Conservation (phyloP, 257 asterid species). For the Przewalskia tangutica region DNA sequence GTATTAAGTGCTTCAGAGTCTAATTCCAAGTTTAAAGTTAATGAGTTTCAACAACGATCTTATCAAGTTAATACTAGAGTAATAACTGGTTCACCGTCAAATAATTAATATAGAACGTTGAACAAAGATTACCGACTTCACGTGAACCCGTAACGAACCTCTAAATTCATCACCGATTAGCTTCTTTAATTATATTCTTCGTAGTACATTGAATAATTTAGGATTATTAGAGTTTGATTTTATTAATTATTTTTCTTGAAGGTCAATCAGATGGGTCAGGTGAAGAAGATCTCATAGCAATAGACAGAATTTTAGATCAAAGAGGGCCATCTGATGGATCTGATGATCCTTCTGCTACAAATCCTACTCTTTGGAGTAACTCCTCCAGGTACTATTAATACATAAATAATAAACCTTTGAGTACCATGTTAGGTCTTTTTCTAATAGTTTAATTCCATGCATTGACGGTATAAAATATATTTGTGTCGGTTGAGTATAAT, state of each 20-base stretch:
- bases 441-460: not conserved
- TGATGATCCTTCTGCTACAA: not conserved
- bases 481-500: not conserved
- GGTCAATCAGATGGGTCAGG: constrained; percentile 69
- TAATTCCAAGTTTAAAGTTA: no score
- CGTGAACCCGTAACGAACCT: no score
- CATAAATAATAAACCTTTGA: not conserved
- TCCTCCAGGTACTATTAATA: constrained; percentile 1
- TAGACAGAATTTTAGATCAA: not conserved
- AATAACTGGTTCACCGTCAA: no score
- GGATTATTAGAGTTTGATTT: no score
- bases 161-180: no score
- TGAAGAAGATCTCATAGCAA: constrained; percentile 32
- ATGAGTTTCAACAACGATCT: no score
- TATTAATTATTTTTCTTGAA: not conserved
- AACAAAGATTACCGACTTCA: no score
- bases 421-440: not conserved
- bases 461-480: not conserved
- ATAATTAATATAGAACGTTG: no score
- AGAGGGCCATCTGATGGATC: constrained; percentile 1
- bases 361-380: constrained; percentile 4
- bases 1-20: no score
- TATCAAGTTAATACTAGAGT: no score
- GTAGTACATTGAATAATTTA: not conserved
- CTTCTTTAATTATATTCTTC: no score